Evolutionary conservation across 306 rosid species (phyloP).

Genomic region (Castanea sativa): DNA sequence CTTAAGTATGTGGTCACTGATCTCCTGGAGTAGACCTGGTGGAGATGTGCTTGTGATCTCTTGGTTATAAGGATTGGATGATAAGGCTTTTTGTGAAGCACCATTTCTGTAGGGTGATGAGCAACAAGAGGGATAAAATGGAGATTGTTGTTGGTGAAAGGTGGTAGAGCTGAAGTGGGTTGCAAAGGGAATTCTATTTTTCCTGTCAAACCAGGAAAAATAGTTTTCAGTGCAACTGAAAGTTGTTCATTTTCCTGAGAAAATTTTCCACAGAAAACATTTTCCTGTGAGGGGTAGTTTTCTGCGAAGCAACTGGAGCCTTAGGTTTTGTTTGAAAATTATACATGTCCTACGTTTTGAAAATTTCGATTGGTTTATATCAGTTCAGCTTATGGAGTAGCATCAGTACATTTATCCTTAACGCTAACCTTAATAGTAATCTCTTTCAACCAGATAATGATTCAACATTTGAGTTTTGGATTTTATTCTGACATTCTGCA

Average conservation of each 20-base stretch:
- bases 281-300: background rate
- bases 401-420: background rate
- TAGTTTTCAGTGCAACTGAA: background rate
- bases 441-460: background rate
- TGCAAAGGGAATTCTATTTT: background rate
- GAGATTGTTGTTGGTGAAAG: background rate
- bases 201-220: background rate
- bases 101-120: background rate
- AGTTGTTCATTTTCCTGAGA: no score
- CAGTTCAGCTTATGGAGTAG: constrained; percentile 6
- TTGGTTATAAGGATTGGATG: background rate
- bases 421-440: constrained; percentile 6
- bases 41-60: background rate
- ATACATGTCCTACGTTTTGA: background rate
- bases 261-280: no score
- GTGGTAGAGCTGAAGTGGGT: background rate
- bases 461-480: background rate
- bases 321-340: background rate
- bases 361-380: background rate
- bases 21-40: background rate
- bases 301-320: background rate
- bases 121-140: background rate
- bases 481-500: background rate
- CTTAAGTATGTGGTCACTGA: background rate
- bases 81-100: background rate